phyloP scores from a whole-genome alignment of 176 grass and related monocot genomes.

The Chrysopogon serrulatus region DNA sequence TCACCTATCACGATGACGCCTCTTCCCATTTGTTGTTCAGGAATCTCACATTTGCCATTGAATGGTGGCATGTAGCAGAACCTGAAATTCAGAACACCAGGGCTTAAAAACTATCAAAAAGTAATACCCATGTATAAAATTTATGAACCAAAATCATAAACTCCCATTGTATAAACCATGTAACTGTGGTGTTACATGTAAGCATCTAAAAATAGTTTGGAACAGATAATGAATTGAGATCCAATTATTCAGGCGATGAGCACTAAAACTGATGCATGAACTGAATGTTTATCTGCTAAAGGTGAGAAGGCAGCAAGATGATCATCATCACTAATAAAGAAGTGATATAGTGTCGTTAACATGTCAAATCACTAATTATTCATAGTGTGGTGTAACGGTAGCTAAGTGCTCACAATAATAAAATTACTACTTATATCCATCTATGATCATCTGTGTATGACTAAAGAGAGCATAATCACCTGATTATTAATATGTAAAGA shows the following conservation, averaged over 20 bases:
- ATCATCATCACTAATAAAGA: background rate
- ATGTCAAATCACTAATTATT: background rate
- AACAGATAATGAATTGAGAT: background rate
- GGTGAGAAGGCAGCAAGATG: background rate
- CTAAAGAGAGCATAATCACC: background rate
- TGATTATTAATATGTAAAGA: background rate
- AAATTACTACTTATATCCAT: background rate
- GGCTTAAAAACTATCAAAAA: constrained; percentile 16
- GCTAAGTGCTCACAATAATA: background rate
- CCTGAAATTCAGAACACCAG: constrained; percentile 38
- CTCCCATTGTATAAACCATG: background rate
- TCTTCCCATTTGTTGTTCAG: constrained; percentile 57
- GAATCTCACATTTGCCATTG: constrained; percentile 57
- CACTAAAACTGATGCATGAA: background rate
- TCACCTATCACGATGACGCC: constrained; percentile 47
- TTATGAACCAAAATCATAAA: constrained; percentile 20
- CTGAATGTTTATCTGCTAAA: background rate
- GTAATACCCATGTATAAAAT: constrained; percentile 3
- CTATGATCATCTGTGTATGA: background rate
- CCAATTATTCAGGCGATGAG: background rate
- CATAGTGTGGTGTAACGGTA: background rate
- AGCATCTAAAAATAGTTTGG: background rate
- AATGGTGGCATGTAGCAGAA: constrained; percentile 87
- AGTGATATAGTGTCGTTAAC: background rate
- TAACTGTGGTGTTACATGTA: background rate